Conservation (phyloP, 2,329 filamentous ascomycete genomes). For the Hypocrella siamensis region DNA sequence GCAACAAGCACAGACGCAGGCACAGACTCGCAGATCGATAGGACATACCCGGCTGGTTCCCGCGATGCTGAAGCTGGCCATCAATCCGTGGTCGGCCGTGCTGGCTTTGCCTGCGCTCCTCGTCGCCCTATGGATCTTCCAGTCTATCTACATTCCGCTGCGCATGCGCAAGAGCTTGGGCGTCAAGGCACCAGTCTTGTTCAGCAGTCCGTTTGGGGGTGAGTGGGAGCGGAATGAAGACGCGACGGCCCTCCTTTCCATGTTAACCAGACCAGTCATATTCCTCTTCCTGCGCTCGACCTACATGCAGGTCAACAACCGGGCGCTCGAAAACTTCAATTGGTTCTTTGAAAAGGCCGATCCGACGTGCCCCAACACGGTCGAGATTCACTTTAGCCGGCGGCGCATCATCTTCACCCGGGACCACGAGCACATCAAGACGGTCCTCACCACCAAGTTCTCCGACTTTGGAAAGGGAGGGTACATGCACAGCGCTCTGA, state of each 20-base stretch:
- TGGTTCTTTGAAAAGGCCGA: conserved; percentile 3
- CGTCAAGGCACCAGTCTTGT: conserved; percentile 3
- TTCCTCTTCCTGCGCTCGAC: conserved; percentile 3
- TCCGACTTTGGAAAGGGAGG: conserved; percentile 68
- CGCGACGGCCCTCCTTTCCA: not conserved
- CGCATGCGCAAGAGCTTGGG: conserved; percentile 4
- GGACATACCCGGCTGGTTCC: too few species aligned
- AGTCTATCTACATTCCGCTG: conserved; percentile 2
- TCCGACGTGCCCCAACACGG: conserved; percentile 5
- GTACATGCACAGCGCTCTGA: conserved; percentile 60
- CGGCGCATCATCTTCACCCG: conserved; percentile 57
- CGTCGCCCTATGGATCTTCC: conserved; percentile 2
- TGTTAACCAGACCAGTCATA: not conserved
- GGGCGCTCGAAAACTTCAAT: conserved; percentile 6
- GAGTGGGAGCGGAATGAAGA: not conserved
- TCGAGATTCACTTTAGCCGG: conserved; percentile 40
- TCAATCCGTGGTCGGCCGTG: conserved; percentile 2
- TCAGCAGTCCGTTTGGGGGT: conserved; percentile 5
- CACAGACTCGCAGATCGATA: too few species aligned
- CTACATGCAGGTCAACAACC: conserved; percentile 8
- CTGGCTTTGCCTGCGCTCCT: conserved; percentile 4
- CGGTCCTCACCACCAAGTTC: conserved; percentile 78
- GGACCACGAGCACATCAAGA: conserved; percentile 84
- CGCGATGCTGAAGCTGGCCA: conserved; percentile 3
- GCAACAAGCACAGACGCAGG: too few species aligned